Evolutionary conservation across 192 early-diverging fungal species (phyloP), one percentile per base, ranked within the genome.

Genomic region (Dimargaris xerosporica): DNA sequence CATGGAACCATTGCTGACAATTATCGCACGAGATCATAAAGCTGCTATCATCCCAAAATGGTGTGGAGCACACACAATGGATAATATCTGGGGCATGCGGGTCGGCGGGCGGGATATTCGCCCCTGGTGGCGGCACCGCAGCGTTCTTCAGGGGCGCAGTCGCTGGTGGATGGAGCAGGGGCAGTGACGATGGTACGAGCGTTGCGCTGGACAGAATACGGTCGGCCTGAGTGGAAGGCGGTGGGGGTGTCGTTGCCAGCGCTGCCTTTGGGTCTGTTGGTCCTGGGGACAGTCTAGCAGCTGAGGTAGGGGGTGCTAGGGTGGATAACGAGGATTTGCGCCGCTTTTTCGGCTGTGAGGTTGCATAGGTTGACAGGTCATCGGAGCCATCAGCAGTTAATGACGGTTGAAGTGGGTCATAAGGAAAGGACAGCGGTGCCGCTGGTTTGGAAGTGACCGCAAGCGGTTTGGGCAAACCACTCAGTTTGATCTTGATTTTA

Each of bases 1-100:
- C 81, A 72, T 83, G 81, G 62, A 78, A 83, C 81, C 81, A 83
- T n/a, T 72, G 76, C 61, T 71, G 62, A 51, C 81, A 83, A 21
- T 59, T 58, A 63, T 83, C 81, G 63, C 81, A 83, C 10, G 81
- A 77, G 67, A 83, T 73, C 81, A 83, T 83, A 53, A 83, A 83
- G 12, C 69, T 66, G 17, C 79, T 80, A 67, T 83, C 75, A 48
- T 83, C 79, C 52, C 79, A 55, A 15, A 73, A 69, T n/a, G 81
- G 81, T 56, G 76, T 72, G 2, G 71, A 69, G 50, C 81, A 83
- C 23, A 81, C 76, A 61, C 81, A 83, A 45, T 75, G 67, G 53
- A 79, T 81, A 0, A 71, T 55, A 54, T 83, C 81, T 5, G 44
- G 60, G 11, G 31, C 41, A 39, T 41, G 6, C 17, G n/a, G 39